Conservation (phyloP, 805 yeast genomes). For the Pichia scutulata region DNA sequence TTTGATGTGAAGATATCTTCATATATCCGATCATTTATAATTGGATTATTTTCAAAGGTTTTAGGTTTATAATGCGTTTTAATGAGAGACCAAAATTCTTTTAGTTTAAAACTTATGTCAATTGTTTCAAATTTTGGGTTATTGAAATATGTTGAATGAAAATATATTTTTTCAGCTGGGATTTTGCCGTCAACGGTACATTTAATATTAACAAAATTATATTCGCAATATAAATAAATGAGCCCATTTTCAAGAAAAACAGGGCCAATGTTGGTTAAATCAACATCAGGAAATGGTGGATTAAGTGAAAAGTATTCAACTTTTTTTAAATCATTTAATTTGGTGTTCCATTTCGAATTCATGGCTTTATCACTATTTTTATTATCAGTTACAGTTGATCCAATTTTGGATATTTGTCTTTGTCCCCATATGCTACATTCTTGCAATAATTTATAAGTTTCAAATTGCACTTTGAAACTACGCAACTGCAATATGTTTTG, state of each 20-base stretch:
- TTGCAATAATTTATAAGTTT: slow-evolving; percentile 18
- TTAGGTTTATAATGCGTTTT: neutral
- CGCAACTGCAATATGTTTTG: slow-evolving; percentile 19
- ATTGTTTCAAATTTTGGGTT: slow-evolving; percentile 20
- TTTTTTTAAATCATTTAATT: neutral
- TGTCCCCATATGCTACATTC: slow-evolving; percentile 5
- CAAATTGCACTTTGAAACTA: slow-evolving; percentile 18
- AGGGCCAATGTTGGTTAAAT: slow-evolving; percentile 22
- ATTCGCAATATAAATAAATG: slow-evolving; percentile 19
- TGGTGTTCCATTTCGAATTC: slow-evolving; percentile 1
- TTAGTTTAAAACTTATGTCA: slow-evolving; percentile 6
- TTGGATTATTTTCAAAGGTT: neutral
- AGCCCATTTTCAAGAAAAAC: slow-evolving; percentile 25
- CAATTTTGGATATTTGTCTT: neutral
- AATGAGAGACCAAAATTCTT: neutral
- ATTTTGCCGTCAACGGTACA: slow-evolving; percentile 24
- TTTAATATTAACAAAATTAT: slow-evolving; percentile 17
- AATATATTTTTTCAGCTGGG: slow-evolving; percentile 19
- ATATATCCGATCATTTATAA: neutral
- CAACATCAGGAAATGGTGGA: slow-evolving; percentile 23
- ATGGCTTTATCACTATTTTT: too few species aligned
- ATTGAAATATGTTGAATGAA: slow-evolving; percentile 18
- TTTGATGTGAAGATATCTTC: neutral
- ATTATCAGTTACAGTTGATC: neutral
- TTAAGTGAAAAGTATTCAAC: slow-evolving; percentile 13